Evolutionary conservation across 2,329 filamentous ascomycete genomes (phyloP), one percentile per base, ranked within the genome.

Genomic region (Colletotrichum sp.): DNA sequence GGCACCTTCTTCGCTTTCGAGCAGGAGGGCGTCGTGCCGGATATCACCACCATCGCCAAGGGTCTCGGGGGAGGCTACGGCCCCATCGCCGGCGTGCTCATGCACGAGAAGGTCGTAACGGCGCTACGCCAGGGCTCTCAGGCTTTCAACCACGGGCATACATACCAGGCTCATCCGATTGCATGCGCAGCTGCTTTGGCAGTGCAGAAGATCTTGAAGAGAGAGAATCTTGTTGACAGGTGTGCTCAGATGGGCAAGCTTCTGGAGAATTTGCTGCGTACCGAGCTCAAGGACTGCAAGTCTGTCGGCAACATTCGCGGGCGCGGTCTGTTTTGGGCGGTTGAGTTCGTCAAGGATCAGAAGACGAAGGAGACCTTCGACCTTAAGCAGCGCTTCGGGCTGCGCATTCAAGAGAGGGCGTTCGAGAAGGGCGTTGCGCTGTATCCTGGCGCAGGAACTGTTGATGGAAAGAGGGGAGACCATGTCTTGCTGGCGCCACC

Each of bases 401-500:
- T 77, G 4, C 78, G 72, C 59, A 79, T 85, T 1, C 80, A 83
- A 18, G 78, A 83, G 34, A 77, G 74, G 10, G 82, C 82, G 0
- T 82, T 84, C 26, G 72, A 80, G 13, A 55, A 80, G 16, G 77
- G 73, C 6, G 77, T 78, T 12, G 77, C 75, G 4, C 16, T 78
- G 18, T 78, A 95, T 80, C 91, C 92, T 2, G 93, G 92, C 0
- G 85, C 85, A 1, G 93, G 93, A 2, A 92, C 91, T 0, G 90
- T 87, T 0, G 92, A 89, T 78, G 88, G 94, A 60, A 87, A 89
- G 2, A 81, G 81, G 2, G 94, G 94, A 12, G 94, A 96, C 80
- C 93, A 95, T 82, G 86, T 95, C 44, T 87, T 96, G 30, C 80
- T 96, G 13, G 90, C 93, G 2, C 94, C 94, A 7, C 89, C 94